These are phyloP conservation scores for Yamadazyma sp. DNA, from an alignment of 1,139 yeast genomes.

Conservation along the genomic window DNA sequence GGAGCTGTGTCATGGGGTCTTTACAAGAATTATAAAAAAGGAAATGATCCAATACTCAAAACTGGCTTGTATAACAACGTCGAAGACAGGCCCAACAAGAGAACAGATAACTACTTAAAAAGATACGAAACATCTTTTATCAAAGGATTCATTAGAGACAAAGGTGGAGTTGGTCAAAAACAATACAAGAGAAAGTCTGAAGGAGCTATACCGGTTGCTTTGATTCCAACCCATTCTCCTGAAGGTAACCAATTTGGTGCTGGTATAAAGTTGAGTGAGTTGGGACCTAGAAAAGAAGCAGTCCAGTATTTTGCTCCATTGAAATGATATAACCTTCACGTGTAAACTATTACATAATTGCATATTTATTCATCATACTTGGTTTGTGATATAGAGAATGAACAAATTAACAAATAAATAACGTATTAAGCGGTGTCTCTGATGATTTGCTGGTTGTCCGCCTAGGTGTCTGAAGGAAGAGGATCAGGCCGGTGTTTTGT, in stretches of 20 bases:
- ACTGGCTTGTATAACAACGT: constrained; percentile 40
- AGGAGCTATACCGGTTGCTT: constrained; percentile 30
- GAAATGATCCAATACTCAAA: constrained; percentile 39
- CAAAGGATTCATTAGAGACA: constrained; percentile 45
- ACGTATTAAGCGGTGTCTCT: too few species aligned
- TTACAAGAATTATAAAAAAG: constrained; percentile 36
- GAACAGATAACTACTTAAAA: constrained; percentile 39
- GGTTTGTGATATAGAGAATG: constrained; percentile 5
- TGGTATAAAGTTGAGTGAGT: constrained; percentile 43
- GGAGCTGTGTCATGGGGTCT: constrained; percentile 39
- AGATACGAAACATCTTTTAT: constrained; percentile 45
- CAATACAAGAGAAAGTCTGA: constrained; percentile 38
- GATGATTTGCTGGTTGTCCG: too few species aligned
- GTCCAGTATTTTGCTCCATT: constrained; percentile 42
- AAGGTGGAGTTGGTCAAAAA: constrained; percentile 48
- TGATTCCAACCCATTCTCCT: constrained; percentile 48
- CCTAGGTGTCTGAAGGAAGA: too few species aligned
- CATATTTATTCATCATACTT: constrained; percentile 7
- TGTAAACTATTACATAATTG: constrained; percentile 10
- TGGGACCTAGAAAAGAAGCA: constrained; percentile 51
- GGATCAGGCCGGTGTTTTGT: too few species aligned
- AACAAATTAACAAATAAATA: constrained; percentile 1
- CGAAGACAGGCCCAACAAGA: constrained; percentile 36
- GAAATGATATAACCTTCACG: constrained; percentile 5
- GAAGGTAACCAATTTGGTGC: constrained; percentile 45